phyloP scores from a whole-genome alignment of 305 asterid genomes.

The Solanum hybrid region DNA sequence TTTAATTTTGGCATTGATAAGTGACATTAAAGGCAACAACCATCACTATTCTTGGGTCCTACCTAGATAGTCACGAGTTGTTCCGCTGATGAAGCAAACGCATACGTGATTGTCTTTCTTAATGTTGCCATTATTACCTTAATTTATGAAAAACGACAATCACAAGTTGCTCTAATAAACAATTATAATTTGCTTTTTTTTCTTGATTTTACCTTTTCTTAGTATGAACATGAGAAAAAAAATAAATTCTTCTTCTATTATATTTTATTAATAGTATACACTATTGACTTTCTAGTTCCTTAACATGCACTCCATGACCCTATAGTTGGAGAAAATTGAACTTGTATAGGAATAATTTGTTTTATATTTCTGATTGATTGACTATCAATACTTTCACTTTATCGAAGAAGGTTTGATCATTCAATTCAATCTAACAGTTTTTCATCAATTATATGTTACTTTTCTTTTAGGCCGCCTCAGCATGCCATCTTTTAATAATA shows the following conservation, averaged over 20 bases:
- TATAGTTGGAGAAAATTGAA: neutral
- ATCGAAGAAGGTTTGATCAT: too few species aligned
- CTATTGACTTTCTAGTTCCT: neutral
- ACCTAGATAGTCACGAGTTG: conserved; percentile 6
- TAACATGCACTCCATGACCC: neutral
- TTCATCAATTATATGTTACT: neutral
- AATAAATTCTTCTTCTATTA: neutral
- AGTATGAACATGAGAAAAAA: neutral
- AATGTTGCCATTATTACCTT: neutral
- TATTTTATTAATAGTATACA: neutral
- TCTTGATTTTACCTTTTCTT: neutral
- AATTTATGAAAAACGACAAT: neutral
- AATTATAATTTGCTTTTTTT: neutral
- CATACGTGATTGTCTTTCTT: neutral
- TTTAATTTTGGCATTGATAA: neutral
- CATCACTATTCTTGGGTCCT: neutral
- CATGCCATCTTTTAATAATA: neutral
- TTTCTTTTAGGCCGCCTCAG: neutral
- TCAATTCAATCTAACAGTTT: neutral
- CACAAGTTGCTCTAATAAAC: neutral
- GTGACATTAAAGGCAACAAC: neutral
- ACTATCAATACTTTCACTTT: too few species aligned
- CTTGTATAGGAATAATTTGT: too few species aligned
- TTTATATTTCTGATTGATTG: neutral
- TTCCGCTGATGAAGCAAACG: neutral